phyloP scores from a whole-genome alignment of 768 basidiomycete species.

The Tricholoma hemisulphureum region DNA sequence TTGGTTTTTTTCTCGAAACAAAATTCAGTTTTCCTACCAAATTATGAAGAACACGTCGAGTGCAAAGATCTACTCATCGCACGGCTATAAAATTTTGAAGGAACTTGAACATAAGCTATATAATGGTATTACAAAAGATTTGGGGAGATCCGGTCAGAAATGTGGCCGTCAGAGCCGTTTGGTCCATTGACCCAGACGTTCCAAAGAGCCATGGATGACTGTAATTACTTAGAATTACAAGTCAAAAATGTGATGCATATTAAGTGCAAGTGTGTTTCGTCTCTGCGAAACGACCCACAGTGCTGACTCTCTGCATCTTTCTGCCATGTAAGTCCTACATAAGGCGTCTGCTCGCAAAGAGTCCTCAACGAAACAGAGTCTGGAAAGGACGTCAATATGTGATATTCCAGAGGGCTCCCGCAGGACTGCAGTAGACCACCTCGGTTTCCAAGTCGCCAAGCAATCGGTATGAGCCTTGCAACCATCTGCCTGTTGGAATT shows the following conservation, averaged over 20 bases:
- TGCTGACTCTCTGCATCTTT: background rate
- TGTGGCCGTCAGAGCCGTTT: no score
- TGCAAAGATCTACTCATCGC: no score
- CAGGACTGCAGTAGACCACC: background rate
- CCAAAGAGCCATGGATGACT: no score
- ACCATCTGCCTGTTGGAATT: background rate
- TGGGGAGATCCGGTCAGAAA: no score
- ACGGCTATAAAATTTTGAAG: no score
- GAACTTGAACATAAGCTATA: no score
- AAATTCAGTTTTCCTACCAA: no score
- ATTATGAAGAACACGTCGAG: no score
- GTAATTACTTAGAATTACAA: background rate
- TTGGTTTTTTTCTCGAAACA: no score
- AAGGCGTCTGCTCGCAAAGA: background rate
- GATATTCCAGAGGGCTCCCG: background rate
- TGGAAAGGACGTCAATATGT: background rate
- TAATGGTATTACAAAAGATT: no score
- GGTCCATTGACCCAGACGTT: no score
- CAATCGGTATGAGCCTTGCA: background rate
- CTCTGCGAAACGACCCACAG: background rate
- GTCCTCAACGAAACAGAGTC: background rate
- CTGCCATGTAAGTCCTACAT: background rate
- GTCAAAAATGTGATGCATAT: conserved; percentile 7
- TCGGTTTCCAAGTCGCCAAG: background rate
- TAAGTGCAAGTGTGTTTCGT: background rate